These are phyloP conservation scores for Odontarrhena argentea DNA, from an alignment of 345 rosid species.

Conservation along the genomic window DNA sequence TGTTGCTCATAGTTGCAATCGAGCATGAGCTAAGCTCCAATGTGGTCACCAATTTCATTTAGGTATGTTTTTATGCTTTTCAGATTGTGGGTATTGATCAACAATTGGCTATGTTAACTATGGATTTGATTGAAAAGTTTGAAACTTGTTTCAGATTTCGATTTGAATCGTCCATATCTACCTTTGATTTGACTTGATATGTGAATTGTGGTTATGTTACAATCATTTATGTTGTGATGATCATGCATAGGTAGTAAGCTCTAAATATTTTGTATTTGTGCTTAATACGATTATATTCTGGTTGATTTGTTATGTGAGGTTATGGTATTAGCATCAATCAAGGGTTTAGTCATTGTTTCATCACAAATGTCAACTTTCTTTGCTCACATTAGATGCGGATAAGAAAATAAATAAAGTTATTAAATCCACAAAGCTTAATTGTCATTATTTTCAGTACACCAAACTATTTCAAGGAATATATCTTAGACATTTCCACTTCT, in stretches of 20 bases:
- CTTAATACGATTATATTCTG: conserved; percentile 15
- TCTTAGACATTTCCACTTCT: too few relatives aligned
- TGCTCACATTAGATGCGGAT: neutral
- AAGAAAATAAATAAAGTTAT: too few relatives aligned
- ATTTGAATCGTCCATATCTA: conserved; percentile 31
- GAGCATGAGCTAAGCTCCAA: conserved; percentile 97
- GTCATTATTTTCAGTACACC: too few relatives aligned
- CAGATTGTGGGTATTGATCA: neutral
- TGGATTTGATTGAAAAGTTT: conserved; percentile 1
- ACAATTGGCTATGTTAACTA: conserved; percentile 28
- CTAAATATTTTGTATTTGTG: conserved; percentile 21
- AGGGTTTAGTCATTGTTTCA: conserved; percentile 21
- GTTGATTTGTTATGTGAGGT: conserved; percentile 11
- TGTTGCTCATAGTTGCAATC: conserved; percentile 76
- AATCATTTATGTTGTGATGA: neutral
- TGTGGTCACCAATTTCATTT: conserved; percentile 93
- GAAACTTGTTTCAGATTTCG: conserved; percentile 5
- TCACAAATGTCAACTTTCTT: conserved; percentile 17
- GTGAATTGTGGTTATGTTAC: conserved; percentile 7
- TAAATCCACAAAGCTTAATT: too few relatives aligned
- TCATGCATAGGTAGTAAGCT: conserved; percentile 22
- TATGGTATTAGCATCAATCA: neutral
- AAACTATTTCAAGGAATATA: too few relatives aligned
- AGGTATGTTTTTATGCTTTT: conserved; percentile 45
- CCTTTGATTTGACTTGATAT: conserved; percentile 8